Percentiles rank a stretch among this genome's conserved stretches.
Evolutionary conservation across 345 rosid species (phyloP).

Genomic region (Linum trigynum): DNA sequence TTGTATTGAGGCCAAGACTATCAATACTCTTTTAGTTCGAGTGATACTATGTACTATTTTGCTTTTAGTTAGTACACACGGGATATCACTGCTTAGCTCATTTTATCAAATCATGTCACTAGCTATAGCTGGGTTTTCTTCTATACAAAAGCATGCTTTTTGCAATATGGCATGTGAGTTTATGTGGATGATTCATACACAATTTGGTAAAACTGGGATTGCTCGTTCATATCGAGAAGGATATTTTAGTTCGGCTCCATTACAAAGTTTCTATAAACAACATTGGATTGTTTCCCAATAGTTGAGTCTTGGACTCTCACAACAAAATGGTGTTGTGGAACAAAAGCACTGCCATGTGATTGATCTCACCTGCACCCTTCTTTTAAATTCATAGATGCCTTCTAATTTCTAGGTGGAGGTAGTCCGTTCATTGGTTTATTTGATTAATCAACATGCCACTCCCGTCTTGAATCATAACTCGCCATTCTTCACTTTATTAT

Average conservation of each 20-base stretch:
- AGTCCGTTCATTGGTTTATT: not conserved
- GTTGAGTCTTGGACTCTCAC: not conserved
- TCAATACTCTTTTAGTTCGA: not conserved
- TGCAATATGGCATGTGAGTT: not conserved
- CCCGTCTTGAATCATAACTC: not conserved
- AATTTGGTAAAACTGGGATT: not conserved
- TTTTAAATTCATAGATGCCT: not conserved
- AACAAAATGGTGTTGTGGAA: not conserved
- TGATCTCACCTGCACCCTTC: not conserved
- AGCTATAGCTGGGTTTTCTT: not conserved
- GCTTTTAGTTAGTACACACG: not conserved
- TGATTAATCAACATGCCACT: not conserved
- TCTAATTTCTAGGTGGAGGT: not conserved
- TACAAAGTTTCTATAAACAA: not conserved
- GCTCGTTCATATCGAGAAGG: not conserved
- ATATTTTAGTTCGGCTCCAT: no score
- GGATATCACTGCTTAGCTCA: not conserved
- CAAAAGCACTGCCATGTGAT: not conserved
- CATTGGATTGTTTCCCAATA: not conserved
- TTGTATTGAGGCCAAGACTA: not conserved
- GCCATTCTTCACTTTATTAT: not conserved
- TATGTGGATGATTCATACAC: not conserved
- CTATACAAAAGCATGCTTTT: no score
- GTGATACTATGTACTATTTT: no score
- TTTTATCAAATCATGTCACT: not conserved